Percentiles rank a stretch among this genome's conserved stretches.
Conservation (phyloP, 2,329 filamentous ascomycete species). For the Colletotrichum sojae region DNA sequence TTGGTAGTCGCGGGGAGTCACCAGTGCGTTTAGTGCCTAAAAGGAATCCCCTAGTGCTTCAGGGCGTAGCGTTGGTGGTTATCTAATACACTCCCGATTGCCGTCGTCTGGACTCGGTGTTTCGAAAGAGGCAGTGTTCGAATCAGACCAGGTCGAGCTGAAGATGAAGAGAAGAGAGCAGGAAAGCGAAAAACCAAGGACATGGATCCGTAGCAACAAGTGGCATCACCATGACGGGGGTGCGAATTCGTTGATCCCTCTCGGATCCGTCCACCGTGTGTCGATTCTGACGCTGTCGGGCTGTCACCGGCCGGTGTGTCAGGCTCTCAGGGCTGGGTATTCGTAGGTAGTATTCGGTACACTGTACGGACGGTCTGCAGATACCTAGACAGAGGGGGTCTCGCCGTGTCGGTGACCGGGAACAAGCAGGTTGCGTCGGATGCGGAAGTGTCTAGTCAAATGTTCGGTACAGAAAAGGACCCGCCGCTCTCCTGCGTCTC, state of each 20-base stretch:
- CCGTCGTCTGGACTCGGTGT: neutral
- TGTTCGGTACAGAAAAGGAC: conserved; percentile 14
- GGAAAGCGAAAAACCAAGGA: conserved; percentile 11
- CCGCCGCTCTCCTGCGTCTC: neutral
- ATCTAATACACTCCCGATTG: neutral
- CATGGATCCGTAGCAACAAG: conserved; percentile 36
- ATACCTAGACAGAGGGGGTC: neutral
- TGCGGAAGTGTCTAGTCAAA: neutral
- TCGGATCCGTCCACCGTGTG: conserved; percentile 21
- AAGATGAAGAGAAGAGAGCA: neutral
- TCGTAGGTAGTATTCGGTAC: too few species aligned
- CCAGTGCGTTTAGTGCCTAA: neutral
- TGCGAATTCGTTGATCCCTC: conserved; percentile 26
- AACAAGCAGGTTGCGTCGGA: conserved; percentile 7
- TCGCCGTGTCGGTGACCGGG: conserved; percentile 2
- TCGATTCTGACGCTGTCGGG: conserved; percentile 7
- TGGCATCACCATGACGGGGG: conserved; percentile 41
- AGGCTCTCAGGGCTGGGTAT: neutral
- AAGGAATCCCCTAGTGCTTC: neutral
- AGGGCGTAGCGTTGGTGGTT: conserved; percentile 29
- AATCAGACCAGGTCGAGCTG: neutral
- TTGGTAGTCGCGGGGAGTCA: conserved; percentile 4
- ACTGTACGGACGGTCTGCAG: too few species aligned
- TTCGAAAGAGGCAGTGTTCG: neutral
- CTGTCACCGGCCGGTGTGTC: neutral